A percentile compares a stretch with the other conserved stretches of the same genome.
These are phyloP conservation scores for Isatis tinctoria DNA, from an alignment of 345 rosid species.

Conservation along the genomic window DNA sequence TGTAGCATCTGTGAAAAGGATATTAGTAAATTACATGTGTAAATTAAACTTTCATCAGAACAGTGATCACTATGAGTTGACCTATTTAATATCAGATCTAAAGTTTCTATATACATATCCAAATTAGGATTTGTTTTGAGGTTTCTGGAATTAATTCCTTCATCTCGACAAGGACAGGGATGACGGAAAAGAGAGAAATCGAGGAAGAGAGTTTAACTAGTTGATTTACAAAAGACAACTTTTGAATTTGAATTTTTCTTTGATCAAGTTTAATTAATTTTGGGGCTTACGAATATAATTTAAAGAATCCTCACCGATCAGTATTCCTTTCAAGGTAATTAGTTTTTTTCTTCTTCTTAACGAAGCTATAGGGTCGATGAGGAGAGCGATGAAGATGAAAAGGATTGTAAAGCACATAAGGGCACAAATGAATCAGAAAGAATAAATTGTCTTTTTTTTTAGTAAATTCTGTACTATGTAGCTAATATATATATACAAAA, in stretches of 20 bases:
- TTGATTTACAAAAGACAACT: neutral
- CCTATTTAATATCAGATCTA: constrained; percentile 23
- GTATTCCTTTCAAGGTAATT: neutral
- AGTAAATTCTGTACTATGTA: neutral
- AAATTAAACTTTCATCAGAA: neutral
- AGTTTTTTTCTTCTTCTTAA: neutral
- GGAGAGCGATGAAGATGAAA: neutral
- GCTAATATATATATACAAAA: neutral
- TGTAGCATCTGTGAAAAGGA: neutral
- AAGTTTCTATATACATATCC: neutral
- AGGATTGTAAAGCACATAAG: constrained; percentile 1
- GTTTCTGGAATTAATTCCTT: neutral
- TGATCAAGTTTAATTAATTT: neutral
- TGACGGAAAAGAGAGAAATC: neutral
- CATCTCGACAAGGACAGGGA: neutral
- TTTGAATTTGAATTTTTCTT: neutral
- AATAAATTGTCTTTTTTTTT: neutral
- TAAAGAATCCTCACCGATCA: neutral
- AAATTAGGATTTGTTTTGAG: constrained; percentile 8
- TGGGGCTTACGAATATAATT: neutral
- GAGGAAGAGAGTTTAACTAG: neutral
- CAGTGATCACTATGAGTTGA: constrained; percentile 10
- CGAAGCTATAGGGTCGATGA: constrained; percentile 3
- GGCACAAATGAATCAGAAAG: constrained; percentile 1
- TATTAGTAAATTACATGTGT: neutral